Evolutionary conservation across 2,329 filamentous ascomycete species (phyloP).

Genomic region (Trichophaea hybrida): DNA sequence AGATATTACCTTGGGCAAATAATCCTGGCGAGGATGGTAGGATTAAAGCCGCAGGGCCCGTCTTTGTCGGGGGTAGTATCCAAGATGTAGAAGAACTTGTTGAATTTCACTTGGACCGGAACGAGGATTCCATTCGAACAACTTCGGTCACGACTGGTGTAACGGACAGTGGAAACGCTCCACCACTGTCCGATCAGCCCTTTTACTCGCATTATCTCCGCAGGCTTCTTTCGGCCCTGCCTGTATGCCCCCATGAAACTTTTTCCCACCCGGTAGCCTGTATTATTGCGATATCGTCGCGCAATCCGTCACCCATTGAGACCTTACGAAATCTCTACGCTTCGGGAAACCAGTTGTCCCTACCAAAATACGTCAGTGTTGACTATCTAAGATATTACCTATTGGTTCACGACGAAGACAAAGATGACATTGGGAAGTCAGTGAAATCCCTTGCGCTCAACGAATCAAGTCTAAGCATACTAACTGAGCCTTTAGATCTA

Average conservation of each 20-base stretch:
- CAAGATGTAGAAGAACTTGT: constrained; percentile 66
- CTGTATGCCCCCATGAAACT: constrained; percentile 73
- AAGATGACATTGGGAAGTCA: constrained; percentile 68
- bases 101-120: constrained; percentile 61
- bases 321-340: constrained; percentile 71
- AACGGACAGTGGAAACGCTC: constrained; percentile 3
- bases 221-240: constrained; percentile 63
- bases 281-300: constrained; percentile 87
- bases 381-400: constrained; percentile 95
- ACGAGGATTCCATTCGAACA: constrained; percentile 43
- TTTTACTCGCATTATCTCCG: constrained; percentile 79
- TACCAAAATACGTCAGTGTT: constrained; percentile 76
- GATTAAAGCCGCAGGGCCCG: neutral
- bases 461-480: constrained; percentile 1
- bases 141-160: constrained; percentile 17
- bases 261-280: constrained; percentile 90
- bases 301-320: constrained; percentile 70
- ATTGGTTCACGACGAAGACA: constrained; percentile 88
- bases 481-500: constrained; percentile 39
- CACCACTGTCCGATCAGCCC: constrained; percentile 32
- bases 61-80: constrained; percentile 38
- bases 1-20: constrained; percentile 7
- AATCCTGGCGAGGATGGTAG: constrained; percentile 3
- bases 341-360: constrained; percentile 52
- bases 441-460: constrained; percentile 9